Evolutionary conservation across 208 protist genomes (phyloP).

Genomic region (Leishmania major): DNA sequence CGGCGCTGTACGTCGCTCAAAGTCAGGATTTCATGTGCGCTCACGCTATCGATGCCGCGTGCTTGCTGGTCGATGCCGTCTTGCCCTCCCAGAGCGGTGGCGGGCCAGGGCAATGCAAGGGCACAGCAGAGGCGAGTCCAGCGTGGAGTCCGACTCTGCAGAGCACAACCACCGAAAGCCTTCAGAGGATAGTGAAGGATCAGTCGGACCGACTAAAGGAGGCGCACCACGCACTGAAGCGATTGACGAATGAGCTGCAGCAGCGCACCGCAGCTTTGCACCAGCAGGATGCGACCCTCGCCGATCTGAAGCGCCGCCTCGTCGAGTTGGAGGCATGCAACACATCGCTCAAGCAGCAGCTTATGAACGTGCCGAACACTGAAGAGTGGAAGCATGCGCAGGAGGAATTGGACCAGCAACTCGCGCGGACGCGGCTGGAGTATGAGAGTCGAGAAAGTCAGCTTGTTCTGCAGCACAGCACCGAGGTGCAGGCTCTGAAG

Average conservation of each 20-base stretch:
- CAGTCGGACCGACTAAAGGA: conserved; percentile 51
- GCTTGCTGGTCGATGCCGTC: conserved; percentile 6
- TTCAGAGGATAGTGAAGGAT: conserved; percentile 24
- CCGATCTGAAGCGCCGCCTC: conserved; percentile 43
- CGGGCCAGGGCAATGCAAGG: not conserved
- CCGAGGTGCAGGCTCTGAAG: conserved; percentile 65
- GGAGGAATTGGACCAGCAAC: conserved; percentile 49
- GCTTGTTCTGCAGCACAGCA: conserved; percentile 63
- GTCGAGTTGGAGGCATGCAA: conserved; percentile 32
- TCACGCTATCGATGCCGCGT: conserved; percentile 19
- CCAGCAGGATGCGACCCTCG: conserved; percentile 46
- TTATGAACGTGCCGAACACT: conserved; percentile 48
- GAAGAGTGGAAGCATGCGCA: conserved; percentile 63
- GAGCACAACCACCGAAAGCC: not conserved
- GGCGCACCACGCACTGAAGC: conserved; percentile 37
- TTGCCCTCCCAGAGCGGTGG: not conserved
- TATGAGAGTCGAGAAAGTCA: conserved; percentile 49
- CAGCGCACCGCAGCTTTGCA: conserved; percentile 43
- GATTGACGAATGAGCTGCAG: conserved; percentile 28
- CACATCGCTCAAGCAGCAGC: conserved; percentile 25
- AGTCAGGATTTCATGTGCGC: conserved; percentile 2
- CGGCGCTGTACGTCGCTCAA: not conserved
- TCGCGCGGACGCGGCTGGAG: conserved; percentile 48
- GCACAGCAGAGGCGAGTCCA: not conserved
- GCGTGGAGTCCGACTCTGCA: not conserved